A percentile compares a stretch with the other conserved stretches of the same genome.
phyloP scores from a whole-genome alignment of 176 grass and related monocot species.

The Eremochloa ophiuroides region DNA sequence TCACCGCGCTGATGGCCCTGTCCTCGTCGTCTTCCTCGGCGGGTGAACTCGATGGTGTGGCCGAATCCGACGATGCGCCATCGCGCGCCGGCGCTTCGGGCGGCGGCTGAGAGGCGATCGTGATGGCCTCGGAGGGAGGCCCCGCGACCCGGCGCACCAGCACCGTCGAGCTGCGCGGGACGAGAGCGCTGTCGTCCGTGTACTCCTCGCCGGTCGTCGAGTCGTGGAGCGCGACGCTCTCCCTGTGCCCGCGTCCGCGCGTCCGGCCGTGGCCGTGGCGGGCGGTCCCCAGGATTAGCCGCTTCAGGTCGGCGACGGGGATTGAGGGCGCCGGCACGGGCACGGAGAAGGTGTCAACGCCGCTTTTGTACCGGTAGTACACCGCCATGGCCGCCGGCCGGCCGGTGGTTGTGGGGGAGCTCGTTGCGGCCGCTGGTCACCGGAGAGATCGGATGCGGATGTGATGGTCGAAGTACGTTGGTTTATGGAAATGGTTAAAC shows the following conservation, averaged over 20 bases:
- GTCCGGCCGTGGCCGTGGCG: slow-evolving; percentile 29
- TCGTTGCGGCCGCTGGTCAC: background rate
- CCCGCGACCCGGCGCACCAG: slow-evolving; percentile 27
- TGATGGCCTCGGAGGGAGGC: slow-evolving; percentile 22
- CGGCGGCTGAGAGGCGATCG: background rate
- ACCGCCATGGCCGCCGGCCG: slow-evolving; percentile 5
- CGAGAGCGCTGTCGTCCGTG: background rate
- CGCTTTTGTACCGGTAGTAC: slow-evolving; percentile 29
- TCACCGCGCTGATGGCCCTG: slow-evolving; percentile 5
- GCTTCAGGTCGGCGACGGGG: slow-evolving; percentile 29
- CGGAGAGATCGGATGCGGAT: background rate
- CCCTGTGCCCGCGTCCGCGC: slow-evolving; percentile 22
- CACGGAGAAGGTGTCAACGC: slow-evolving; percentile 28
- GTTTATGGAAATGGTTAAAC: no score
- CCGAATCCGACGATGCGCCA: background rate
- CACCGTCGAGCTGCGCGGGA: slow-evolving; percentile 6
- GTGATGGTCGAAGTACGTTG: background rate
- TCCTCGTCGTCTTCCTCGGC: background rate
- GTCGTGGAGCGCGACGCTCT: slow-evolving; percentile 14
- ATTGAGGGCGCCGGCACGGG: slow-evolving; percentile 3
- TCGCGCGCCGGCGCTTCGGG: background rate
- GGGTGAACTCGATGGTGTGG: background rate
- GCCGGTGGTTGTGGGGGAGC: background rate
- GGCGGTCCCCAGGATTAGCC: slow-evolving; percentile 5
- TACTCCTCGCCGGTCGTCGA: slow-evolving; percentile 18